phyloP scores from a whole-genome alignment of 371 early-diverging fungal species.

The Mortierella sp. region DNA sequence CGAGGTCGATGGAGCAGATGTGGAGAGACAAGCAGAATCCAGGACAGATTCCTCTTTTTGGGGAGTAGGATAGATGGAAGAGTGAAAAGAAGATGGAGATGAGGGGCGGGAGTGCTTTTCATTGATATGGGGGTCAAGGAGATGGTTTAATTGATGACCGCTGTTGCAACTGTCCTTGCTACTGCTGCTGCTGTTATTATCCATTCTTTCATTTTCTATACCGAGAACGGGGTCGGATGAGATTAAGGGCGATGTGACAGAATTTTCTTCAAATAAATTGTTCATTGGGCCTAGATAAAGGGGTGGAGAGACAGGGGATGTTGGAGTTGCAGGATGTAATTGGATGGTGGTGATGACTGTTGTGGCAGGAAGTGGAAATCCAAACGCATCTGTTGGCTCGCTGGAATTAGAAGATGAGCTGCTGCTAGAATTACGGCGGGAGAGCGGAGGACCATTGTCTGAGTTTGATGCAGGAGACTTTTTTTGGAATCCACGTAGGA shows the following conservation, averaged over 20 bases:
- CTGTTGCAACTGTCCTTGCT: neutral
- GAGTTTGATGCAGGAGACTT: constrained; percentile 7
- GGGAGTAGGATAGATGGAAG: neutral
- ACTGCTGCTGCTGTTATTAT: neutral
- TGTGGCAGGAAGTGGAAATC: constrained; percentile 43
- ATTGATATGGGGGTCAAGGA: neutral
- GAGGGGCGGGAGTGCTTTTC: neutral
- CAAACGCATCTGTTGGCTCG: constrained; percentile 33
- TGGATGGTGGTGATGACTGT: constrained; percentile 4
- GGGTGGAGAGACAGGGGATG: neutral
- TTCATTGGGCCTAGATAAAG: constrained; percentile 10
- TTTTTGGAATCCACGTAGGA: constrained; percentile 34
- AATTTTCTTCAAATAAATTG: neutral
- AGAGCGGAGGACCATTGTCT: neutral
- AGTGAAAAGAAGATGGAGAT: constrained; percentile 9
- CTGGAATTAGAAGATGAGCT: constrained; percentile 26
- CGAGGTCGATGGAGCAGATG: constrained; percentile 11
- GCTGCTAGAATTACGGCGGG: constrained; percentile 18
- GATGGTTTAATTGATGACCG: neutral
- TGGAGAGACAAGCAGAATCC: neutral
- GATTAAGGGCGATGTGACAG: neutral
- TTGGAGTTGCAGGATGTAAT: neutral
- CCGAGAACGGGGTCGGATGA: neutral
- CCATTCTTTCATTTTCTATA: neutral
- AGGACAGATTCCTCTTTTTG: neutral